Evolutionary conservation across 768 basidiomycete genomes (phyloP).

Genomic region (Podaxis sp.): DNA sequence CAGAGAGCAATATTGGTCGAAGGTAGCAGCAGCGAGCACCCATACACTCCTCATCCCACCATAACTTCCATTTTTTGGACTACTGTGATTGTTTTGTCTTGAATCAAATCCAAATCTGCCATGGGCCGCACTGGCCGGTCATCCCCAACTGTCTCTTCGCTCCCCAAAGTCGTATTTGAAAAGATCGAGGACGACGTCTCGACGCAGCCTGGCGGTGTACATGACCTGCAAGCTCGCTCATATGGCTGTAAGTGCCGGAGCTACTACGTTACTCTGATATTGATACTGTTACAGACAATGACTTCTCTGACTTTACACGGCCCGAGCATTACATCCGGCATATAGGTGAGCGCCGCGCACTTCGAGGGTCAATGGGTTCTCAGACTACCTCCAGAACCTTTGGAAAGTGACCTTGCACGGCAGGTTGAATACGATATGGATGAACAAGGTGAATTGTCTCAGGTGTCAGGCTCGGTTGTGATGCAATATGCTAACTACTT

Average conservation of each 20-base stretch:
- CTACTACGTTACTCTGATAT: background rate
- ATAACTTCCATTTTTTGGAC: background rate
- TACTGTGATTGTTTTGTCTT: background rate
- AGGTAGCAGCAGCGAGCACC: conserved; percentile 2
- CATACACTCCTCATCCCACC: background rate
- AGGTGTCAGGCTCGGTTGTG: background rate
- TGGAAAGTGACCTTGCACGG: conserved; percentile 87
- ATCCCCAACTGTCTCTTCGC: conserved; percentile 29
- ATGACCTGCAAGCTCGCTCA: conserved; percentile 59
- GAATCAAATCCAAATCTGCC: background rate
- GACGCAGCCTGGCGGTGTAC: conserved; percentile 60
- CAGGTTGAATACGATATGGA: conserved; percentile 99
- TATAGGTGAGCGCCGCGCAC: conserved; percentile 58
- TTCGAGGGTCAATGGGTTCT: conserved; percentile 2
- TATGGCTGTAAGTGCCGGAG: conserved; percentile 68
- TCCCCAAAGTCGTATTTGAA: conserved; percentile 71
- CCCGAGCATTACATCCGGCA: conserved; percentile 91
- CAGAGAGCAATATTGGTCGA: conserved; percentile 9
- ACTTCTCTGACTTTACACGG: conserved; percentile 68
- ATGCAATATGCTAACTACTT: background rate
- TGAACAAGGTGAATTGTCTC: conserved; percentile 73
- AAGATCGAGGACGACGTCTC: conserved; percentile 65
- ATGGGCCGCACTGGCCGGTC: conserved; percentile 41
- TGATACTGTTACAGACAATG: conserved; percentile 37
- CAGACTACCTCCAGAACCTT: conserved; percentile 60